Evolutionary conservation across 148 eudicot genomes (phyloP).

Genomic region (Rhododendron henanense): DNA sequence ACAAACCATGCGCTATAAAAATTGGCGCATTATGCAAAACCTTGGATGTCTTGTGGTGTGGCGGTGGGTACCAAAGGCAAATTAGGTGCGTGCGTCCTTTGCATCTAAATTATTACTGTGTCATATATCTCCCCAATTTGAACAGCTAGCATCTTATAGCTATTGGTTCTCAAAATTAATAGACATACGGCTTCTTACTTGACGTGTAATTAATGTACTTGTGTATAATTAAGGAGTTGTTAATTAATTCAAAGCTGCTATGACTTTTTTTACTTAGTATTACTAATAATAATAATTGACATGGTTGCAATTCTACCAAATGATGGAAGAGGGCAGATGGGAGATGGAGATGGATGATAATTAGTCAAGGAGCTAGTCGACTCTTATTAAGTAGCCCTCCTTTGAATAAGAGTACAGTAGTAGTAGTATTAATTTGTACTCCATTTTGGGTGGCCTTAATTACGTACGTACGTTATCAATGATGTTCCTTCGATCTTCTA

Average conservation of each 20-base stretch:
- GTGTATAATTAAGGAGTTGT: neutral
- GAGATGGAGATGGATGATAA: constrained; percentile 1
- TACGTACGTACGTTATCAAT: constrained; percentile 6
- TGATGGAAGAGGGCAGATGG: neutral
- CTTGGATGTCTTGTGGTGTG: neutral
- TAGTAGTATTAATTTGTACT: neutral
- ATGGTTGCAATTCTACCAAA: constrained; percentile 4
- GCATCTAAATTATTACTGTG: neutral
- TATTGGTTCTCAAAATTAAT: neutral
- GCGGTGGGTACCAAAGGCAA: neutral
- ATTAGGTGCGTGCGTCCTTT: neutral
- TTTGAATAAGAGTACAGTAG: too few species aligned
- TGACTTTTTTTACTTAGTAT: too few species aligned
- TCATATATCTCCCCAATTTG: neutral
- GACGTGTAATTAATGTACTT: neutral
- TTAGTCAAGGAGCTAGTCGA: neutral
- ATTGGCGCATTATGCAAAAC: neutral
- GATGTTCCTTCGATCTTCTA: neutral
- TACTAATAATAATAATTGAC: neutral
- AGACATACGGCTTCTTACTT: neutral
- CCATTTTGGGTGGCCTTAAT: neutral
- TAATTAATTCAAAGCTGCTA: neutral
- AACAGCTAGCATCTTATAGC: neutral
- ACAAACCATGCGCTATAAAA: neutral
- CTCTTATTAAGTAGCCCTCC: too few species aligned